Evolutionary conservation across 345 rosid species (phyloP).

Genomic region (Brassica carinata): DNA sequence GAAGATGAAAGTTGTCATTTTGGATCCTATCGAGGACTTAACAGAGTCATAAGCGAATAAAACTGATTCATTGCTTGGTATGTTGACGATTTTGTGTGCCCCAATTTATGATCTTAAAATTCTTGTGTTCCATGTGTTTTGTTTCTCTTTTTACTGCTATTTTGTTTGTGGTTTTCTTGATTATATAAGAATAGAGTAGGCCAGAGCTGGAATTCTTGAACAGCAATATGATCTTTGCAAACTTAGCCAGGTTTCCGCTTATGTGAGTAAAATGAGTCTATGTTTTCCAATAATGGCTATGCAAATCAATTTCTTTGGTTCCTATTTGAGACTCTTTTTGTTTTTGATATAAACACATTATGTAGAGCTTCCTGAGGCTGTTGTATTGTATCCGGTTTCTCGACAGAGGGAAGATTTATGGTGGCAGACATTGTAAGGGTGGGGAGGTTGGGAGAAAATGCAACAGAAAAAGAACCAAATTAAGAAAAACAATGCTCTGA

Average conservation of each 20-base stretch:
- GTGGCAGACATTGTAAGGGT: not conserved
- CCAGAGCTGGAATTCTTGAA: not conserved
- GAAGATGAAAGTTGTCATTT: not conserved
- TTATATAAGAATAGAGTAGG: not conserved
- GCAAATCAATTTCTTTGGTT: not conserved
- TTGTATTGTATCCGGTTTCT: not conserved
- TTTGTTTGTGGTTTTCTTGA: not conserved
- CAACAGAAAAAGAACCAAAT: not conserved
- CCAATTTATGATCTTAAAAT: not conserved
- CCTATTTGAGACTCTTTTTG: not conserved
- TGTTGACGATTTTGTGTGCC: not conserved
- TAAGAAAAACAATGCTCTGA: not conserved
- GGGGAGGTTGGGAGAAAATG: not conserved
- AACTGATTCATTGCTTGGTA: not conserved
- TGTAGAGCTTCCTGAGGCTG: not conserved
- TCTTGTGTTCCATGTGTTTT: not conserved
- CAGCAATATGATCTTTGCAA: not conserved
- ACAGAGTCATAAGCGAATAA: not conserved
- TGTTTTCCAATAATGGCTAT: not conserved
- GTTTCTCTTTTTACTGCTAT: not conserved
- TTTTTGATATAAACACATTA: not conserved
- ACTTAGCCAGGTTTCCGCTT: not conserved
- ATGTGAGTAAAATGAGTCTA: not conserved
- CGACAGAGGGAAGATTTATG: not conserved
- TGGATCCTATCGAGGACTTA: not conserved